Evolutionary conservation across 768 basidiomycete species (phyloP).

Genomic region (Suillus alpinus): DNA sequence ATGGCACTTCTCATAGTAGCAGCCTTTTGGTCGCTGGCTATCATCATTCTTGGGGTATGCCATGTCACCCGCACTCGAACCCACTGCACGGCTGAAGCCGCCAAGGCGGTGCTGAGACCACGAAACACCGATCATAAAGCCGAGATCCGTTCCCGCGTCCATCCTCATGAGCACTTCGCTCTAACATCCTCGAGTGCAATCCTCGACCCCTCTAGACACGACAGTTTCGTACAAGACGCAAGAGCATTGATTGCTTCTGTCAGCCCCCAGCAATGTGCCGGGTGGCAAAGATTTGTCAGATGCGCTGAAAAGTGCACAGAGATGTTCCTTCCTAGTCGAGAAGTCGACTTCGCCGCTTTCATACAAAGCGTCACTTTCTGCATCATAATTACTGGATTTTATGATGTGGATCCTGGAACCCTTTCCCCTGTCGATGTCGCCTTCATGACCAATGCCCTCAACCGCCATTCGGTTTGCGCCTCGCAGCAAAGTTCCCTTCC

Average conservation of each 20-base stretch:
- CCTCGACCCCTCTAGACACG: neutral
- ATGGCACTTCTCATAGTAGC: neutral
- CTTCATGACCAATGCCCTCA: slow-evolving; percentile 38
- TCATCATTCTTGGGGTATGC: neutral
- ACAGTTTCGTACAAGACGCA: neutral
- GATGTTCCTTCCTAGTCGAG: slow-evolving; percentile 10
- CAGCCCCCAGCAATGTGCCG: neutral
- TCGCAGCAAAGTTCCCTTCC: neutral
- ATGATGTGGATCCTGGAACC: slow-evolving; percentile 20
- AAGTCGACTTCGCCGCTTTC: slow-evolving; percentile 35
- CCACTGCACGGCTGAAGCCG: neutral
- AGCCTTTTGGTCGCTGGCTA: neutral
- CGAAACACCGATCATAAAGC: neutral
- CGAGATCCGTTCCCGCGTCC: neutral
- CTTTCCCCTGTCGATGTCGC: slow-evolving; percentile 34
- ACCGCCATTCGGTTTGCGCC: slow-evolving; percentile 9
- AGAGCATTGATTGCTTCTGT: neutral
- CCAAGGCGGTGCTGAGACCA: neutral
- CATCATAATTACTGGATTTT: slow-evolving; percentile 40
- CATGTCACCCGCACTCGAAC: neutral
- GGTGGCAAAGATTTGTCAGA: neutral
- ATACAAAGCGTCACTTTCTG: slow-evolving; percentile 45
- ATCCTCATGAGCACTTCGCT: neutral
- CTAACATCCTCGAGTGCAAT: neutral
- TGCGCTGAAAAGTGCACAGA: neutral